Base-by-base conservation (phyloP, 305 asterid species). In the Rubia balearica region DNA sequence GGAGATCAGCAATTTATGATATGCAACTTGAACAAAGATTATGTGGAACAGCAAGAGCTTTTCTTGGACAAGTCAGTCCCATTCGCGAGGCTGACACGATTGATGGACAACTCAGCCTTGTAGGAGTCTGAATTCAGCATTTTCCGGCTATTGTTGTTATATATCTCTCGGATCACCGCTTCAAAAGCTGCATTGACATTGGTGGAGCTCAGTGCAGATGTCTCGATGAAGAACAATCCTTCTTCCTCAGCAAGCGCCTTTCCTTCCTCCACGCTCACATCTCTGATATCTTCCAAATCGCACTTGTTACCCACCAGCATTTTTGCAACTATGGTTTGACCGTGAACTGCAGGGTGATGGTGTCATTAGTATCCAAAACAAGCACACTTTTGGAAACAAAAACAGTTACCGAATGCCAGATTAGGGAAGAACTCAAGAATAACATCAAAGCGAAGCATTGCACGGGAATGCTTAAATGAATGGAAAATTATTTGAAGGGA, bases 271-370 rank as follows among this genome's bases (percentile, higher is more conserved):
- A 80, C 69, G 22, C 85, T 86, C 74, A 89, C 92, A 67, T 85
- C 87, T 78, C 92, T 72, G 45, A 85, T 85, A 73, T 80, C 75
- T 80, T 86, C 96, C 79, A 88, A 61, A 79, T 88, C 96, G 48
- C 87, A 75, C 83, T 88, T 88, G 88, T 88, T 88, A 42, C 92
- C 96, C 3, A 85, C 96, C 36, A 88, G 85, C 90, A 88, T 83
- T 61, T 77, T 86, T 41, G 89, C 89, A 6, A 85, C 85, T 7
- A 89, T 65, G 3, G 89, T 86, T 61, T 88, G 90, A 49, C 90
- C 82, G 67, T 85, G 96, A 65, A 84, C 96, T 86, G 89, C 84
- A 83, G 33, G 16, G 59, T n/a, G 30, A 71, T 27, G 68, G 45
- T 64, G 40, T 38, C 46, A 43, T 24, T 63, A 64, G 19, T 55